Conservation (phyloP, 2,329 filamentous ascomycete genomes). For the Lecanosticta acicola region DNA sequence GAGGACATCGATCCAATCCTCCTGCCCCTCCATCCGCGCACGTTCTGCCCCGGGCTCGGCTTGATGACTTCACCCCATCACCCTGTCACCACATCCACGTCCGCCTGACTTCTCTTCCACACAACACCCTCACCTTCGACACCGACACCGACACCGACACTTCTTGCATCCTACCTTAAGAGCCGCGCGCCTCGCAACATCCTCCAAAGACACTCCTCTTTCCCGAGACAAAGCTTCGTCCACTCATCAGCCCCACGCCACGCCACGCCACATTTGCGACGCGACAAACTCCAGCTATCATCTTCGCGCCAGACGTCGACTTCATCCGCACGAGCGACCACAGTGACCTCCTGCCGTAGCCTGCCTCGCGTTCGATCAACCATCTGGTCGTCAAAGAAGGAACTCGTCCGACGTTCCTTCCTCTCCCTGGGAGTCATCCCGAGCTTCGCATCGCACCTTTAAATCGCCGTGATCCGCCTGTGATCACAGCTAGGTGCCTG, state of each 20-base stretch:
- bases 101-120: too few relatives aligned
- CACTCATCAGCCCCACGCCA: background rate
- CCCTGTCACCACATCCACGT: too few relatives aligned
- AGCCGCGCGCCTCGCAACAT: too few relatives aligned
- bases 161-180: too few relatives aligned
- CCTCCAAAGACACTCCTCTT: too few relatives aligned
- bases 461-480: constrained; percentile 80
- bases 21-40: too few relatives aligned
- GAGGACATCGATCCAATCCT: too few relatives aligned
- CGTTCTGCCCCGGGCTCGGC: too few relatives aligned
- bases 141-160: too few relatives aligned
- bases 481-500: constrained; percentile 85
- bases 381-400: constrained; percentile 1
- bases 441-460: constrained; percentile 61
- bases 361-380: background rate
- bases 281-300: constrained; percentile 1
- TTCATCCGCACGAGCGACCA: constrained; percentile 10
- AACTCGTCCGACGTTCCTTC: constrained; percentile 1
- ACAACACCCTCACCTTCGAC: too few relatives aligned
- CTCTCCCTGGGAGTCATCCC: constrained; percentile 29
- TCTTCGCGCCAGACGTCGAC: background rate
- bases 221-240: too few relatives aligned
- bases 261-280: background rate
- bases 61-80: too few relatives aligned
- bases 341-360: background rate